These are phyloP conservation scores for Gentiana macrophylla DNA, from an alignment of 257 asterid species.

Conservation along the genomic window DNA sequence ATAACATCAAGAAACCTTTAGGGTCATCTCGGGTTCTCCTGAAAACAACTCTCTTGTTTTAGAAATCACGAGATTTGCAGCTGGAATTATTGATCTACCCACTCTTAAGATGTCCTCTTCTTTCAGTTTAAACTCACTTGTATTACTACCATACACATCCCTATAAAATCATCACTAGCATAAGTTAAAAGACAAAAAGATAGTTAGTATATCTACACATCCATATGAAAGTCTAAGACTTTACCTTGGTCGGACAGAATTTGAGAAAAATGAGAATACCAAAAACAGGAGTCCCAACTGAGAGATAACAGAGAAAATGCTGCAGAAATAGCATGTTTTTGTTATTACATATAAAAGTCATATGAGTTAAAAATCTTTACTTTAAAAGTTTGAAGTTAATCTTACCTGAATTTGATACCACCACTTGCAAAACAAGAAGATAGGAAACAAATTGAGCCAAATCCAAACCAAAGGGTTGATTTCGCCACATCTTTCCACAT, in stretches of 20 bases:
- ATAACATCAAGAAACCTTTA: slow-evolving; percentile 35
- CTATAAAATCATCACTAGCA: slow-evolving; percentile 22
- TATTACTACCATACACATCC: slow-evolving; percentile 23
- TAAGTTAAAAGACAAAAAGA: not conserved
- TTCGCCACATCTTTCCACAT: slow-evolving; percentile 95
- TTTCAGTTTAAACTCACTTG: slow-evolving; percentile 42
- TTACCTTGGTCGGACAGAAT: slow-evolving; percentile 68
- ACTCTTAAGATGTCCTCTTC: slow-evolving; percentile 65
- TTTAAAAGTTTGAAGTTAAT: not conserved
- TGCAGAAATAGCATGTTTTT: slow-evolving; percentile 19
- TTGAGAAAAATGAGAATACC: slow-evolving; percentile 66
- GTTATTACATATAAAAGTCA: not conserved
- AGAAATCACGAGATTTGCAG: slow-evolving; percentile 57
- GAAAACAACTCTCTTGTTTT: slow-evolving; percentile 59
- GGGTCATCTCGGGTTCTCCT: slow-evolving; percentile 90
- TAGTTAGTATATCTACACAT: not conserved
- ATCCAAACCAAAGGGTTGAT: slow-evolving; percentile 97
- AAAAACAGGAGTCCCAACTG: slow-evolving; percentile 67
- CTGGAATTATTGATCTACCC: slow-evolving; percentile 63
- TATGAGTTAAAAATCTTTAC: not conserved
- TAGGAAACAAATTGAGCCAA: slow-evolving; percentile 69
- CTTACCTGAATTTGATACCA: slow-evolving; percentile 65
- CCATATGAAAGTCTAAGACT: not conserved
- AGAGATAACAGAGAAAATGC: slow-evolving; percentile 71
- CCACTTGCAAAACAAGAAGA: slow-evolving; percentile 64